Base-by-base conservation (phyloP, 139 green algal species). In the Coelastrella sp. region DNA sequence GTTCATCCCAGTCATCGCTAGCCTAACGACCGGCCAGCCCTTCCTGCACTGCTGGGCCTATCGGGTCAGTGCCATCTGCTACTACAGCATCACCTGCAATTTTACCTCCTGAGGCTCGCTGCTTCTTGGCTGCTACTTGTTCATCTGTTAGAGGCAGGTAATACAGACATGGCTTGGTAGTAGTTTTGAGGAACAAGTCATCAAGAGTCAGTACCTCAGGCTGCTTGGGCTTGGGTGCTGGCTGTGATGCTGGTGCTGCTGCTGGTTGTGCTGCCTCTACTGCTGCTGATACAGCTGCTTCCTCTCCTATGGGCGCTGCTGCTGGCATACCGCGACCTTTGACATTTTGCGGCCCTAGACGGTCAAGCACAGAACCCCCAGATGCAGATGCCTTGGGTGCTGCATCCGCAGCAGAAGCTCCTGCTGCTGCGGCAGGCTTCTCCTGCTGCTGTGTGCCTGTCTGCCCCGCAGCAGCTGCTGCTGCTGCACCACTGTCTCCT, bases 61-160 rank as follows among this genome's bases (percentile, higher is more conserved):
- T 3, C 7, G 78, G 78, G 60, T 74, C 60, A 37, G 32, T 37
- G 23, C 32, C 59, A 32, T 9, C 45, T 38, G 43, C 72, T 48
- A 32, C 51, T 37, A 6, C 40, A 5, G n/a, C 72, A 27, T 41
- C 38, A 35, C 40, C 69, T 35, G 41, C 72, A 6, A 25, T 45
- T 7, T 37, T 37, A 67, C 11, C 34, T 5, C 32, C 48, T 21
- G 62, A 32, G 23, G 11, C 25, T 23, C 50, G 66, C 37, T 30
- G 23, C 80, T 27, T 67, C 80, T 79, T 78, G 4, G 19, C 45
- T 8, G 67, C 80, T 71, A 86, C 80, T 53, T 72, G n/a, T n/a
- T 81, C 80, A 35, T 79, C 80, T 34, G 48, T 50, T 23, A 86
- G 45, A 32, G 80, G 80, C 35, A 86, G 80, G 34, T 34, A 86